Base-by-base conservation (phyloP, 352 stramenopile genomes). In the Pythium grandisporangium region DNA sequence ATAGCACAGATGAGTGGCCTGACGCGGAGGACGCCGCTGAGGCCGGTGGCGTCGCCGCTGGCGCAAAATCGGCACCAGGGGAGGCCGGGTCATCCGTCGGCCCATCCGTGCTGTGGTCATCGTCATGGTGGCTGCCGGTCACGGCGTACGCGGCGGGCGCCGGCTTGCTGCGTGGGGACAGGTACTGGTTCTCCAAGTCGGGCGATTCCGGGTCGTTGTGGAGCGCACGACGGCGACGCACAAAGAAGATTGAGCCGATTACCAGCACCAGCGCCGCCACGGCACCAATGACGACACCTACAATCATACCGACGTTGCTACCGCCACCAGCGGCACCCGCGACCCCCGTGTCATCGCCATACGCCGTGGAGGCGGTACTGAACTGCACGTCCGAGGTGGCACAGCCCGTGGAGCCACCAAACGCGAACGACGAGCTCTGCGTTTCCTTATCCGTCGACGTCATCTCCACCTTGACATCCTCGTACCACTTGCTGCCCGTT, bases 311-410 rank as follows among this genome's bases (percentile, higher is more conserved):
- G n/a, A 20, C 64, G 42, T 30, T n/a, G 29, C 47, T 51, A 12
- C 45, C 45, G 10, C 42, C 37, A 17, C 30, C 23, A 27, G 26
- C 33, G 2, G n/a, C 3, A 23, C 26, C 40, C 16, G 30, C 30
- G 13, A 41, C 32, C 44, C 52, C 49, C n/a, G n/a, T n/a, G 21
- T 71, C 57, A 16, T 71, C 51, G 55, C 62, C 71, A 7, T 69
- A 55, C 2, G 58, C 48, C 4, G 76, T 82, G 5, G 63, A 79
- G 3, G 65, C 61, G 16, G 64, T 66, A 47, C 68, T 79, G 34
- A 89, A 89, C 48, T 89, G 76, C 22, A 81, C 66, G 19, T 56
- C 55, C 19, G 71, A 86, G 4, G 70, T 77, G 5, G 68, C 66
- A 44, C 76, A 86, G 35, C 70, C 68, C 2, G 65, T 69, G 4